phyloP scores from a whole-genome alignment of 139 green algal species.

The Volvox reticuliferus region DNA sequence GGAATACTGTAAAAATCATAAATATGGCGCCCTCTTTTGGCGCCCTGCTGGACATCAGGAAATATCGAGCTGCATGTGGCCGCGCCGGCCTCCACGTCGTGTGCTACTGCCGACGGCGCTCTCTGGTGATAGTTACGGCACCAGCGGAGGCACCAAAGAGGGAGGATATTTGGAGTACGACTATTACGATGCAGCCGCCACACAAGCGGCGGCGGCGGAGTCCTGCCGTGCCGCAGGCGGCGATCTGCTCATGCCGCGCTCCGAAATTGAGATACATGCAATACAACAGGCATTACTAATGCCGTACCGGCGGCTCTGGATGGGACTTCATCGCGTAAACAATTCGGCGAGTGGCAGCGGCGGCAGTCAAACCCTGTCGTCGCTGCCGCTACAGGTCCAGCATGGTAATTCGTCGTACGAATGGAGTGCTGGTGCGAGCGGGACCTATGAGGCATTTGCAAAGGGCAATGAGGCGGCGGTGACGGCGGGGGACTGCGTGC shows the following conservation, averaged over 20 bases:
- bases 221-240: not conserved
- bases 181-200: not conserved
- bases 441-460: not conserved
- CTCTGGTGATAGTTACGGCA: not conserved
- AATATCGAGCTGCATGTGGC: too few relatives aligned
- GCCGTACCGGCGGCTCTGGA: constrained; percentile 30
- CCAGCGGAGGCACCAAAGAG: not conserved
- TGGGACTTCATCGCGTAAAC: constrained; percentile 3
- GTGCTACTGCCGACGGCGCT: not conserved
- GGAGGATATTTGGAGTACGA: not conserved
- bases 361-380: too few relatives aligned
- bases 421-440: not conserved
- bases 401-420: not conserved
- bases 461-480: not conserved
- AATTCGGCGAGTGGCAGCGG: too few relatives aligned
- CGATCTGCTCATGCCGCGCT: not conserved
- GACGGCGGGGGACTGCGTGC: not conserved
- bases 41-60: too few relatives aligned
- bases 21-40: too few relatives aligned
- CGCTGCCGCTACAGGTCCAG: not conserved
- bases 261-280: not conserved
- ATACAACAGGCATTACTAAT: not conserved
- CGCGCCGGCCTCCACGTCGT: not conserved
- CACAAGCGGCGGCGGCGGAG: not conserved
- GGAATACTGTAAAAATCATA: not conserved